These are phyloP conservation scores for maize (Zea mays) DNA, from an alignment of 176 grass and related monocot species.

Conservation along the genomic window Zm-B73-REFERENCE-NAM-5.0 NC_050104.1:7886001-7886500, in stretches of 20 bases:
- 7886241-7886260: neutral
- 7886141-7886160: neutral
- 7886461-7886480: neutral
- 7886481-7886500: neutral
- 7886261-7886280: neutral
- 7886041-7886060: slow-evolving; percentile 18
- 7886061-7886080: slow-evolving; percentile 42
- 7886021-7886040: neutral
- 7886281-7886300: neutral
- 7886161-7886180: slow-evolving; percentile 30
- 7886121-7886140: slow-evolving; percentile 33
- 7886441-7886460: too few relatives aligned
- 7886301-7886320: too few relatives aligned
- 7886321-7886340: neutral
- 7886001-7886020: neutral
- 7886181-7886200: slow-evolving; percentile 29
- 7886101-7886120: neutral
- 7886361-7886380: too few relatives aligned
- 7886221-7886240: neutral
- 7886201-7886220: slow-evolving; percentile 26
- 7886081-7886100: slow-evolving; percentile 37
- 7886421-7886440: too few relatives aligned
- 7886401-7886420: too few relatives aligned
- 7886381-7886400: too few relatives aligned
- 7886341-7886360: too few relatives aligned